Conservation (phyloP, 169 alveolate genomes). For the Plasmodium fragile region DNA sequence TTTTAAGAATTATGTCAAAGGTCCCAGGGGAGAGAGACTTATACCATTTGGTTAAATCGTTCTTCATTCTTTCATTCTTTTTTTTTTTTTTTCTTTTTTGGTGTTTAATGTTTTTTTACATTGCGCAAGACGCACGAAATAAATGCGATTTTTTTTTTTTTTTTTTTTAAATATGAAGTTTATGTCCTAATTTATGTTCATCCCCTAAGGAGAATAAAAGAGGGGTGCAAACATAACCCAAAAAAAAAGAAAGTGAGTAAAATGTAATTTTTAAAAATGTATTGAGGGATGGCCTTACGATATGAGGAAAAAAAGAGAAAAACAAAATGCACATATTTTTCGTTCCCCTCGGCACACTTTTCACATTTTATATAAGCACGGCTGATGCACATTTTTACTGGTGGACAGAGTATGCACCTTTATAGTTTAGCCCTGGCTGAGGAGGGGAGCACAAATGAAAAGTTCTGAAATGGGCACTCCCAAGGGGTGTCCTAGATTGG, state of each 20-base stretch:
- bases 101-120: not conserved
- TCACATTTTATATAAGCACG: not conserved
- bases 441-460: not conserved
- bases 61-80: not conserved
- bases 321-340: not conserved
- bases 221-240: not conserved
- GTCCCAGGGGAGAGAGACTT: not conserved
- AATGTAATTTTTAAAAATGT: not conserved
- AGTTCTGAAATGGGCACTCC: not conserved
- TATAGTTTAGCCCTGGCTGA: not conserved
- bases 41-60: not conserved
- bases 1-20: not conserved
- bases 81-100: not conserved
- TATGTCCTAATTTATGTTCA: not conserved
- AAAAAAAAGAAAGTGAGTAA: not conserved
- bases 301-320: not conserved
- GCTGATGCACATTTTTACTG: not conserved
- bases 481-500: not conserved
- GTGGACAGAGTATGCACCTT: not conserved
- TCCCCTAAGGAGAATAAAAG: not conserved
- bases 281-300: not conserved
- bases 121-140: slow-evolving; percentile 2
- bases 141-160: not conserved
- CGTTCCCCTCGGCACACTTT: not conserved
- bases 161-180: not conserved